These are phyloP conservation scores for Microstegium vimineum DNA, from an alignment of 176 grass and related monocot genomes.

Conservation along the genomic window DNA sequence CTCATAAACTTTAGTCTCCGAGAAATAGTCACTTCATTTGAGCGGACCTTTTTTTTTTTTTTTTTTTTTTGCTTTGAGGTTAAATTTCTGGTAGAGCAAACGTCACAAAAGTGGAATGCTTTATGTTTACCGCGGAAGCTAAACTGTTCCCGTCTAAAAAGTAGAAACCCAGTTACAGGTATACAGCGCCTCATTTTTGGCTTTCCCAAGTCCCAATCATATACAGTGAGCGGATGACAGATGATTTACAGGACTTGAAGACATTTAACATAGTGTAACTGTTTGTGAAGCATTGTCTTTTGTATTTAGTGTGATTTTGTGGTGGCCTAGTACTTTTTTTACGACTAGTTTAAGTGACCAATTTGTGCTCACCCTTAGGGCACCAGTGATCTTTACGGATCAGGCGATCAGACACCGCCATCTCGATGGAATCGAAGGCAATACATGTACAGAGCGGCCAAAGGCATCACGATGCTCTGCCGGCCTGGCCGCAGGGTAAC, in stretches of 20 bases:
- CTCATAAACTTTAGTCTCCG: too few species aligned
- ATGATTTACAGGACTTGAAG: conserved; percentile 2
- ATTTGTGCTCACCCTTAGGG: neutral
- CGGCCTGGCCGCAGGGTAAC: too few species aligned
- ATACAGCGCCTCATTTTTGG: conserved; percentile 18
- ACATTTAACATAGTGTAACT: neutral
- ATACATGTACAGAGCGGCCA: too few species aligned
- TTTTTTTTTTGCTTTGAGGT: neutral
- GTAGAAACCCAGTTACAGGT: conserved; percentile 29
- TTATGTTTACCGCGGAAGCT: neutral
- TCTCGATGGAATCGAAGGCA: too few species aligned
- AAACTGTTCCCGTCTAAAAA: neutral
- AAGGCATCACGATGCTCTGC: too few species aligned
- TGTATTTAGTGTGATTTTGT: neutral
- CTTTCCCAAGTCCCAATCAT: conserved; percentile 7
- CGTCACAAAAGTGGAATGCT: neutral
- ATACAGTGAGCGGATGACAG: neutral
- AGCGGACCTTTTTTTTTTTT: neutral
- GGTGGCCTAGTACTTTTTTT: neutral
- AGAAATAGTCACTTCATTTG: neutral
- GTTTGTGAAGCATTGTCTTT: neutral
- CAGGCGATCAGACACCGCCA: too few species aligned
- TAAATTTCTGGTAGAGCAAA: neutral
- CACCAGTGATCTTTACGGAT: too few species aligned
- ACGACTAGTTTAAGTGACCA: neutral